Percentiles rank a stretch among this genome's conserved stretches.
Conservation (phyloP, 495 filamentous ascomycete genomes). For the Cladorrhinum samala region DNA sequence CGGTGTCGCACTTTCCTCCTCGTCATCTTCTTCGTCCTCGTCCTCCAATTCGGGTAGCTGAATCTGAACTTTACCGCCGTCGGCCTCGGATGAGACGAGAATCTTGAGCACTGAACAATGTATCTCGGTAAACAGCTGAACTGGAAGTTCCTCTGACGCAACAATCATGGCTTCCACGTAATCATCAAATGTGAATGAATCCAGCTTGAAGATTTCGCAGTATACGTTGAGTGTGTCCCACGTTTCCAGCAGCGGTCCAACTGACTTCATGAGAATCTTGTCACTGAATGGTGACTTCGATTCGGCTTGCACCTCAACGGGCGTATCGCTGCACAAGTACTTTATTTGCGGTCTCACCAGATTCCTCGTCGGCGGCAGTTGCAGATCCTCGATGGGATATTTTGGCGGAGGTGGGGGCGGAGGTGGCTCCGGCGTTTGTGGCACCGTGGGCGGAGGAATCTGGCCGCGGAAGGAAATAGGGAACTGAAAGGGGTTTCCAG, state of each 20-base stretch:
- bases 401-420: constrained; percentile 76
- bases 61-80: constrained; percentile 72
- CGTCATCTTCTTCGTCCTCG: constrained; percentile 49
- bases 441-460: constrained; percentile 26
- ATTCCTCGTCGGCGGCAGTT: constrained; percentile 60
- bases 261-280: constrained; percentile 69
- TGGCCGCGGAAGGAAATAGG: constrained; percentile 35
- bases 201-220: constrained; percentile 83
- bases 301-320: constrained; percentile 26
- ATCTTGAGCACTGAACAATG: constrained; percentile 89
- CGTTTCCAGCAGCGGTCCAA: constrained; percentile 74
- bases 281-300: constrained; percentile 30
- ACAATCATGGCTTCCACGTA: constrained; percentile 84
- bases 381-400: constrained; percentile 92
- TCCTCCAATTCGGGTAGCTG: constrained; percentile 73
- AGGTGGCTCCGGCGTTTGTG: constrained; percentile 52
- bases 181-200: constrained; percentile 97
- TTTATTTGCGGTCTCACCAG: constrained; percentile 65
- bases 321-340: constrained; percentile 61
- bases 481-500: constrained; percentile 39
- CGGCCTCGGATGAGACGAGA: constrained; percentile 66
- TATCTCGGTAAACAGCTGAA: constrained; percentile 82
- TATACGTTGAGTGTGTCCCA: constrained; percentile 98
- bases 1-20: constrained; percentile 53
- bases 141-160: constrained; percentile 67